phyloP scores from a whole-genome alignment of 2,329 filamentous ascomycete species.

The Colletotrichum sp. region DNA sequence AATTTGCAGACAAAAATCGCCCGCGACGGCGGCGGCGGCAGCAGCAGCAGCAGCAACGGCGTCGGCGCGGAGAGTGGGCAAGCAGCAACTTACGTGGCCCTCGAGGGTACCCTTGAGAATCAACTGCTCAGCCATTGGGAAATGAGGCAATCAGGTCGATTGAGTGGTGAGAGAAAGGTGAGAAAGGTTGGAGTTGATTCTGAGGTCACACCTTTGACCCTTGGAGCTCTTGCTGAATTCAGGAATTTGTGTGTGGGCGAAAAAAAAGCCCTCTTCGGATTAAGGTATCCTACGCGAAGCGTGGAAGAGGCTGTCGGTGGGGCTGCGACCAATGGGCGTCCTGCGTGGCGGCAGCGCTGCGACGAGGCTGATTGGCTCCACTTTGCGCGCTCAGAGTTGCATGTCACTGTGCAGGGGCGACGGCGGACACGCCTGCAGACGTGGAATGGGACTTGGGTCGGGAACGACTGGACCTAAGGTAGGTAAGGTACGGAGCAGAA shows the following conservation, averaged over 20 bases:
- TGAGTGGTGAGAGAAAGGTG: conserved; percentile 37
- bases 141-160: conserved; percentile 47
- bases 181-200: conserved; percentile 35
- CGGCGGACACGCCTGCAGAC: neutral
- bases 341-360: neutral
- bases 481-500: neutral
- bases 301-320: neutral
- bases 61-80: conserved; percentile 20
- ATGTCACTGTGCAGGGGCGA: neutral
- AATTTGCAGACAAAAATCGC: neutral
- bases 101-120: conserved; percentile 96
- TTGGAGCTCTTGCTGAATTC: conserved; percentile 32
- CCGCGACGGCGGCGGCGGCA: neutral
- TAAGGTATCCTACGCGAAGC: neutral
- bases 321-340: neutral
- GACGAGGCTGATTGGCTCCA: conserved; percentile 2
- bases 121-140: conserved; percentile 86
- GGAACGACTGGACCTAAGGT: neutral
- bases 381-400: neutral
- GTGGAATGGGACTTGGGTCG: neutral
- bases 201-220: conserved; percentile 24
- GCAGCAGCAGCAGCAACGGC: conserved; percentile 27
- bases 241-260: conserved; percentile 57
- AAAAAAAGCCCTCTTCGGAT: conserved; percentile 34
- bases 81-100: conserved; percentile 77